Conservation (phyloP, 2,329 filamentous ascomycete genomes). For the Coniella vitis region DNA sequence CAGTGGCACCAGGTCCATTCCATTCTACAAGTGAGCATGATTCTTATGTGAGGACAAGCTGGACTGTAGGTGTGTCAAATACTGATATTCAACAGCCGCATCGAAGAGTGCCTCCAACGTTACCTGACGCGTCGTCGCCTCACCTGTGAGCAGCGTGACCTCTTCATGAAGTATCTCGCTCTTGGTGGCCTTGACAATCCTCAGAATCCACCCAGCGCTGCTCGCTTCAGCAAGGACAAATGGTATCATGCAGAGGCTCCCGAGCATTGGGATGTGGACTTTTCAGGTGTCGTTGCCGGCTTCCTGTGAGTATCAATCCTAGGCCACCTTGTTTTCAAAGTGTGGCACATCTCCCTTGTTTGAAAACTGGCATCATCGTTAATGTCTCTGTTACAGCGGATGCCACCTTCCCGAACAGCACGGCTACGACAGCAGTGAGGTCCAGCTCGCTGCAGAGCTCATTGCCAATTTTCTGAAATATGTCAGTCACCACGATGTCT, state of each 20-base stretch:
- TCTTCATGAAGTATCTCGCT: constrained; percentile 75
- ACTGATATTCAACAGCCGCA: constrained; percentile 48
- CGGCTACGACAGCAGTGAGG: constrained; percentile 45
- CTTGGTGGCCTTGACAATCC: constrained; percentile 71
- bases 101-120: constrained; percentile 77
- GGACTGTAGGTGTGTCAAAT: constrained; percentile 2
- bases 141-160: constrained; percentile 48
- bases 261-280: constrained; percentile 72
- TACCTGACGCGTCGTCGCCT: constrained; percentile 74
- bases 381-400: constrained; percentile 34
- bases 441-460: constrained; percentile 58
- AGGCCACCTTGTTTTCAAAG: neutral
- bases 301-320: constrained; percentile 56
- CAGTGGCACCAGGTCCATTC: constrained; percentile 32
- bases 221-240: constrained; percentile 12
- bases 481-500: constrained; percentile 75
- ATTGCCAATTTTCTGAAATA: constrained; percentile 87
- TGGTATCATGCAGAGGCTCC: constrained; percentile 45
- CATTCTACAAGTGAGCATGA: constrained; percentile 55
- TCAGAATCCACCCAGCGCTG: constrained; percentile 50
- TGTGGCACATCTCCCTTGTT: neutral
- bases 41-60: neutral
- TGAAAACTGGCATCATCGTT: no score
- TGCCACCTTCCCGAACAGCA: constrained; percentile 49
- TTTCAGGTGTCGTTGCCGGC: constrained; percentile 66